These are phyloP conservation scores for Leonotis leonurus DNA, from an alignment of 257 asterid genomes.

Conservation along the genomic window DNA sequence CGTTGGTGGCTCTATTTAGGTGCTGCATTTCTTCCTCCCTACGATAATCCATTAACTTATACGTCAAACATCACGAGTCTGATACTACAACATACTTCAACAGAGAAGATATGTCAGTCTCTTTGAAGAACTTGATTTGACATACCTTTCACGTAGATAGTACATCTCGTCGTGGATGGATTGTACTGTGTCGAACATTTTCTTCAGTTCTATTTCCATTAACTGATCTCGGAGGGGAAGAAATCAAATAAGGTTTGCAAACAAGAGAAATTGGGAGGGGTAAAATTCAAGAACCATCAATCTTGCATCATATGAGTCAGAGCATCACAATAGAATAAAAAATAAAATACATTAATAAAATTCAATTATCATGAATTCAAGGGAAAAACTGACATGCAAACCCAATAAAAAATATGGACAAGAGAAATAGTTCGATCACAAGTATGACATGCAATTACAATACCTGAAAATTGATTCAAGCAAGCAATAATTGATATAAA, in stretches of 20 bases:
- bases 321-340: not conserved
- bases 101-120: not conserved
- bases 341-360: not conserved
- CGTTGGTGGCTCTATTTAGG: slow-evolving; percentile 62
- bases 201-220: slow-evolving; percentile 90
- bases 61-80: not conserved
- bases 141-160: slow-evolving; percentile 83
- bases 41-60: slow-evolving; percentile 6
- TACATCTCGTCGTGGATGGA: slow-evolving; percentile 87
- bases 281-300: not conserved
- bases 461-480: not conserved
- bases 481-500: not conserved
- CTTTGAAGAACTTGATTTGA: not conserved
- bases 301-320: not conserved
- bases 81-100: not conserved
- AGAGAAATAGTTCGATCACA: not conserved
- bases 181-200: slow-evolving; percentile 72
- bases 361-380: not conserved
- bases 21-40: slow-evolving; percentile 93
- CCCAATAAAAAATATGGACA: not conserved
- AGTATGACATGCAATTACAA: not conserved
- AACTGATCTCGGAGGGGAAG: slow-evolving; percentile 31
- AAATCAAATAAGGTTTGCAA: not conserved
- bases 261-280: not conserved
- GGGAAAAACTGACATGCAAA: not conserved